Percentiles rank a stretch among this genome's conserved stretches.
Conservation (phyloP, 192 early-diverging fungal genomes). For the Coemansia sp. region DNA sequence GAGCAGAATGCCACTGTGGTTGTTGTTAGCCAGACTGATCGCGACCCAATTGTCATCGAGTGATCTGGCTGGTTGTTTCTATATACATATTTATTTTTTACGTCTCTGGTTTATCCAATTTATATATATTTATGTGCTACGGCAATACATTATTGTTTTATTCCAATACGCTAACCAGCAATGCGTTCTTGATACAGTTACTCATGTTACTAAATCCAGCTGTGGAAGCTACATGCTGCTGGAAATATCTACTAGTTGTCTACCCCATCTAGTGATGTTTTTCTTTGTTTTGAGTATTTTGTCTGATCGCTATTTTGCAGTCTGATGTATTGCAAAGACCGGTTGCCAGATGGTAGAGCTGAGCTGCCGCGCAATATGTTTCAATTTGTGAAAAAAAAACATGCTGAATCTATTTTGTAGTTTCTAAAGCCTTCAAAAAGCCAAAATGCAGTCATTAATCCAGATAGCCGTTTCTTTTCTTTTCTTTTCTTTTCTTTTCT, state of each 20-base stretch:
- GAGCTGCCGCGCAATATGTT: too few relatives aligned
- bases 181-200: background rate
- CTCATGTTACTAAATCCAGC: background rate
- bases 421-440: too few relatives aligned
- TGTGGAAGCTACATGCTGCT: too few relatives aligned
- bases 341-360: too few relatives aligned
- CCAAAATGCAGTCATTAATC: too few relatives aligned
- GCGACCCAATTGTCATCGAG: slow-evolving; percentile 67
- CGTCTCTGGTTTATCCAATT: background rate
- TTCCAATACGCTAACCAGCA: background rate
- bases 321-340: too few relatives aligned
- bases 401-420: too few relatives aligned
- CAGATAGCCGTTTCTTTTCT: too few relatives aligned
- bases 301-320: background rate
- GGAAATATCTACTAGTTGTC: too few relatives aligned
- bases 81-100: slow-evolving; percentile 1
- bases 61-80: slow-evolving; percentile 6
- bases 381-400: too few relatives aligned
- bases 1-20: slow-evolving; percentile 56
- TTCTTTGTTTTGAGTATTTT: background rate
- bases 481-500: too few relatives aligned
- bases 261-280: too few relatives aligned
- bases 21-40: slow-evolving; percentile 66
- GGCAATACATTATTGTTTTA: background rate
- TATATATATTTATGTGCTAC: background rate